Base-by-base conservation (phyloP, 805 yeast species). In the Middelhovenomyces tepae region DNA sequence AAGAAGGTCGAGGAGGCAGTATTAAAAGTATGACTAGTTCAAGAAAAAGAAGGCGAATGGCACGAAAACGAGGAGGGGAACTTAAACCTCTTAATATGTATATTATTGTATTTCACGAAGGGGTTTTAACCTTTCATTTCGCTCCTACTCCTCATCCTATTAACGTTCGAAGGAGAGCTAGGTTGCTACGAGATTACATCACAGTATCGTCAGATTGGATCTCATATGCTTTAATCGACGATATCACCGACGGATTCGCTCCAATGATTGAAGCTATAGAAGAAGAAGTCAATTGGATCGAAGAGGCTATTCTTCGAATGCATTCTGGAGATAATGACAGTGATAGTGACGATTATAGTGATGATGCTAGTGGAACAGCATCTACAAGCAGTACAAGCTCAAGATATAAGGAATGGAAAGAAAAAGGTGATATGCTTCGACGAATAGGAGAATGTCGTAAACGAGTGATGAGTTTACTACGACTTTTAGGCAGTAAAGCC, bases 181-280 rank as follows among this genome's bases (percentile, higher is more conserved):
- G 98, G 37, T 61, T 91, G 42, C 65, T 89, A 42, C 69, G 78
- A 40, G 98, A 91, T 54, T 89, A 87, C 51, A 63, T 91, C 40
- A 84, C 83, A 2, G 94, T 91, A 4, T 74, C 89, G 2, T 75
- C 96, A 0, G 97, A 91, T 56, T 91, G 98, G 98, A 79, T 91
- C 28, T 89, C 95, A 1, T 91, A 91, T 59, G 97, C 97, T 0
- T 61, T 91, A 42, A 84, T 91, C 46, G 98, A 91, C 62, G 97
- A 91, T 54, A 84, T 91, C 43, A 89, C 96, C 0, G 98, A 91
- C 64, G 94, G 94, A 0, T 91, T 84, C 64, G 97, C 94, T 1
- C 98, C 98, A 2, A 75, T 91, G 79, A 87, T 91, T 42, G 93
- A 84, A 38, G 73, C 89, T 29, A 87, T 91, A 33, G 97, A 91